Base-by-base conservation (phyloP, 176 grass and related monocot species). In the Rhipidocladum racemiflorum region DNA sequence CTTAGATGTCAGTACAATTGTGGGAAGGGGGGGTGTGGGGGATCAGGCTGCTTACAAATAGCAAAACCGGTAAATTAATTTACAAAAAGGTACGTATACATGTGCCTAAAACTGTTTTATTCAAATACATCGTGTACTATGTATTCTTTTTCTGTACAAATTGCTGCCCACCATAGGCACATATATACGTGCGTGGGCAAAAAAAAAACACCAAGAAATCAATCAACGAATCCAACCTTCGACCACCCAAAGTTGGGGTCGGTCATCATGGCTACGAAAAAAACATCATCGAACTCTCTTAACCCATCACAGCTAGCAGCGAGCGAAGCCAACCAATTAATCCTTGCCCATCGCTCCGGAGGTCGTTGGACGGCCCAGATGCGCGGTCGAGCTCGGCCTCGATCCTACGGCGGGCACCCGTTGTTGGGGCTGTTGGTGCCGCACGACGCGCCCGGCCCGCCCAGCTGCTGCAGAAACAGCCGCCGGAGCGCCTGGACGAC, bases 371-470 rank as follows among this genome's bases (percentile, higher is more conserved):
- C 18, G 75, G 59, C 39, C 56, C 4, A 6, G 48, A 51, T 9
- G 55, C 12, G 18, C 20, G 38, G 38, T 2, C n/a, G n/a, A n/a
- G n/a, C 42, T 4, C 56, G 42, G 15, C 4, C 21, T 3, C 61
- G 63, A n/a, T 4, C 30, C 68, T 86, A 80, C 10, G 80, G 87
- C 13, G 87, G 87, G 51, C 87, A 89, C 5, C 51, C 24, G 76
- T 69, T 79, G 87, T 89, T 89, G 3, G 87, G 87, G 82, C 87
- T 89, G 87, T 89, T 80, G 81, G 87, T 89, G 50, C 7, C 0
- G 76, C 87, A 89, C 14, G 87, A 80, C 51, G 69, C 3, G 42
- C 87, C 87, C 18, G 87, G 60, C 2, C 87, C 87, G 21, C 45
- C 56, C 5, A 89, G 81, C 42, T 74, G 69, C 76, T 89, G 87